Evolutionary conservation across 352 stramenopile species (phyloP), one percentile per base, ranked within the genome.

Genomic region (Phytophthora megakarya): DNA sequence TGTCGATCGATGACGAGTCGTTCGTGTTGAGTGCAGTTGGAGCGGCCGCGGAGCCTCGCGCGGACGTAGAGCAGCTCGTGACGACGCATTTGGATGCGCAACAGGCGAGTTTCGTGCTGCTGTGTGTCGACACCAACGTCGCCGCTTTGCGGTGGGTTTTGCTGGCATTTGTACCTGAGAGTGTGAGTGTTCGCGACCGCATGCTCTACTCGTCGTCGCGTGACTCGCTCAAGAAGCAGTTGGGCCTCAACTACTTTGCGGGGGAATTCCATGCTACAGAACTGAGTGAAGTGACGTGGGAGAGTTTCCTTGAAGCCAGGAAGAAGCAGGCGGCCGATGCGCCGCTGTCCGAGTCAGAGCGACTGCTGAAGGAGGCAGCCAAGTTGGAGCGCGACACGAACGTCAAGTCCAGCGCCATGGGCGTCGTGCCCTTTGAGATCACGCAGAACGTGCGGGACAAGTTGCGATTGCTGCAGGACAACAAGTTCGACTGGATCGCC

Each of bases 191-290:
- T 48, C 83, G 89, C 23, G 89, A 97, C 62, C 93, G 93, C 64
- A 97, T 97, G 90, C 74, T 97, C 25, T 97, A 97, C 76, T 96
- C 90, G 62, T 96, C 88, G 40, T 94, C 90, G 47, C 86, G 90
- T 39, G 87, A 96, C 28, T 95, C 88, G 75, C 73, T 97, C 42
- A 95, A 96, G 72, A 93, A 95, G 63, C 86, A 95, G 51, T 79
- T 97, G 49, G 90, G 90, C 12, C 65, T 90, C n/a, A 93, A 93
- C 51, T 96, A 96, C 72, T 97, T 97, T 70, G 75, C 90, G 8
- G 88, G 86, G 57, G 90, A 97, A 53, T 94, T 96, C 58, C 87
- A 96, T 65, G 88, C 88, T 13, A 97, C 87, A 3, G 83, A 95
- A 40, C 65, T 89, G 67, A 72, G 63, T 49, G 85, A 96, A n/a